Base-by-base conservation (phyloP, 495 filamentous ascomycete species). In the Penicillium turbatum region DNA sequence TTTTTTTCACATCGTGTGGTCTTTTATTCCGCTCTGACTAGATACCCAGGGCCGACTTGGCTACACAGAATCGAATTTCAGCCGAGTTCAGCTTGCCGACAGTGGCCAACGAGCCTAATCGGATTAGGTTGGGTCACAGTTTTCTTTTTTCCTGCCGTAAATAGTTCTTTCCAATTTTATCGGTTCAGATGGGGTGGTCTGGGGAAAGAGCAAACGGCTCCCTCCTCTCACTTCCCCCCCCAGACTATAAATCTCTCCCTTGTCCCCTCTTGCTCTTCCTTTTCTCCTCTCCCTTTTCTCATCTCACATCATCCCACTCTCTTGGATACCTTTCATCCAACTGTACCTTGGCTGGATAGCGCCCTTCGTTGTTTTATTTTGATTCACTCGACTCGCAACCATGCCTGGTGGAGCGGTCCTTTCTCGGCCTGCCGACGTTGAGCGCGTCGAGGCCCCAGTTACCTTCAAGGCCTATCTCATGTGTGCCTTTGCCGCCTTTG, bases 381-480 rank as follows among this genome's bases (percentile, higher is more conserved):
- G 48, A 17, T 48, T 40, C 12, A 52, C 13, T 43, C 8, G 39
- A 31, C 44, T 62, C 39, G 40, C 54, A 27, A 50, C 53, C 48
- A 61, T 59, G 61, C 60, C 60, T 43, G 62, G 60, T 52, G 57
- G 62, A 61, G 56, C 43, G 17, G 57, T 56, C 11, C 1, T 56
- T 30, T 51, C 34, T 17, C 50, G 19, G 39, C 62, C 44, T 44
- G 42, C 68, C 59, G 76, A 79, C 46, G 67, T 61, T 27, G 48
- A 55, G 39, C 72, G 72, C 49, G 63, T 82, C 60, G 84, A 87
- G 72, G 82, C 84, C 11, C 84, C 84, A 13, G 76, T 85, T 57
- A 85, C 82, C 42, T 32, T 76, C 54, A 82, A 80, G 73, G 83
- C 84, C 30, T 83, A 83, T 67, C 52, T 83, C 13, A 79, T 83